Base-by-base conservation (phyloP, 108 stramenopile species). In the Skeletonema costatum region DNA sequence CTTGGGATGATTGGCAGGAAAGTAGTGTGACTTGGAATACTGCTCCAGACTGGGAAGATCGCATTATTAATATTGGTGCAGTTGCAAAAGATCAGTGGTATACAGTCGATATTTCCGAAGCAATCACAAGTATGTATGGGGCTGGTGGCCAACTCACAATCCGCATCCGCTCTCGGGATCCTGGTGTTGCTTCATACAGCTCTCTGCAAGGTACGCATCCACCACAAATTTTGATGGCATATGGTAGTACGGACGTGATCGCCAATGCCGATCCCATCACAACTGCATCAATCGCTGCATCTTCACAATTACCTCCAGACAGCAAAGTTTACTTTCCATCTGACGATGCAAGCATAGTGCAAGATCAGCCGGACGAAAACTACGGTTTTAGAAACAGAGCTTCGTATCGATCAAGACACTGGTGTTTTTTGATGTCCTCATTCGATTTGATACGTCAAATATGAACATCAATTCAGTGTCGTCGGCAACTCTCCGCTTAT, bases 341-440 rank as follows among this genome's bases (percentile, higher is more conserved):
- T 42, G 71, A 72, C 30, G 71, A 72, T 35, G 71, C 71, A 16
- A 63, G 42, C 16, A 63, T 72, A n/a, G 61, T 72, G 21, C 31
- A 25, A 21, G 60, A 62, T 46, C 46, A 62, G 46, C 61, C 71
- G 7, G 41, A 72, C 42, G 25, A 62, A 46, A 72, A 72, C 42
- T 35, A 72, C 7, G 71, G 71, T 3, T 33, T 33, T 31, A 17
- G 71, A 72, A 9, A 46, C 19, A 1, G 32, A 31, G 0, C 71
- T 72, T 39, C 32, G 42, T 17, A 46, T 72, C 16, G 71, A 72
- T 62, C 60, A 72, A 25, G 71, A 72, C 62, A 61, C 71, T 19
- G 71, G 71, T 38, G 36, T 44, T n/a, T 72, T 72, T 61, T n/a
- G 61, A 72, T 33, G 14, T 61, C 60, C 44, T 72, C 7, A 60